Evolutionary conservation across 2,329 filamentous ascomycete genomes (phyloP).

Genomic region (Pseudogymnoascus sp.): DNA sequence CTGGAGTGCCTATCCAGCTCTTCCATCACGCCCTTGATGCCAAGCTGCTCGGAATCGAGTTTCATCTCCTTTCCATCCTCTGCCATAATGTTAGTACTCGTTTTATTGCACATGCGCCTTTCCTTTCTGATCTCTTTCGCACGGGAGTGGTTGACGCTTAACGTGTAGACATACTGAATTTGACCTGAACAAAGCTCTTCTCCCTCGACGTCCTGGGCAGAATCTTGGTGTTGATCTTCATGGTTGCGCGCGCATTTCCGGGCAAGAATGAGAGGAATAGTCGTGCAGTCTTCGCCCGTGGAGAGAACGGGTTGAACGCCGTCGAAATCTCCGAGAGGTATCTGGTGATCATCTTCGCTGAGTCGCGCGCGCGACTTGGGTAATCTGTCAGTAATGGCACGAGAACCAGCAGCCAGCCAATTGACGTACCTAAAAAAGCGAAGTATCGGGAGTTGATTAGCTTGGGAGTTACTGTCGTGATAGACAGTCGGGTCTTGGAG

Average conservation of each 20-base stretch:
- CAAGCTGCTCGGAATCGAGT: slow-evolving; percentile 71
- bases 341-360: slow-evolving; percentile 66
- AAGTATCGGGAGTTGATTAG: slow-evolving; percentile 7
- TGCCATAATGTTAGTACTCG: slow-evolving; percentile 33
- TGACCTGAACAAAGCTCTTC: slow-evolving; percentile 63
- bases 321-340: slow-evolving; percentile 80
- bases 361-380: slow-evolving; percentile 7
- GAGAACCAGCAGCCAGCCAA: not conserved
- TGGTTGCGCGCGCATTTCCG: slow-evolving; percentile 66
- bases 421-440: not conserved
- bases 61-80: slow-evolving; percentile 90
- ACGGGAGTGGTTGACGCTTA: not conserved
- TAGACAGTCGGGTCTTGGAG: not conserved
- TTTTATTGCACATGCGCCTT: not conserved
- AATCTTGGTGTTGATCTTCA: slow-evolving; percentile 72
- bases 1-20: slow-evolving; percentile 89
- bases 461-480: slow-evolving; percentile 1
- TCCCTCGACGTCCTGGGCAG: slow-evolving; percentile 64
- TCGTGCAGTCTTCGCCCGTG: slow-evolving; percentile 71
- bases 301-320: slow-evolving; percentile 87
- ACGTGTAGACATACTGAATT: slow-evolving; percentile 64
- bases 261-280: slow-evolving; percentile 83
- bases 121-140: not conserved
- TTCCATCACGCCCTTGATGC: slow-evolving; percentile 78
- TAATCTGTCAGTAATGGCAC: not conserved